These are phyloP conservation scores for Vigna nakashimae DNA, from an alignment of 306 rosid species.

Conservation along the genomic window DNA sequence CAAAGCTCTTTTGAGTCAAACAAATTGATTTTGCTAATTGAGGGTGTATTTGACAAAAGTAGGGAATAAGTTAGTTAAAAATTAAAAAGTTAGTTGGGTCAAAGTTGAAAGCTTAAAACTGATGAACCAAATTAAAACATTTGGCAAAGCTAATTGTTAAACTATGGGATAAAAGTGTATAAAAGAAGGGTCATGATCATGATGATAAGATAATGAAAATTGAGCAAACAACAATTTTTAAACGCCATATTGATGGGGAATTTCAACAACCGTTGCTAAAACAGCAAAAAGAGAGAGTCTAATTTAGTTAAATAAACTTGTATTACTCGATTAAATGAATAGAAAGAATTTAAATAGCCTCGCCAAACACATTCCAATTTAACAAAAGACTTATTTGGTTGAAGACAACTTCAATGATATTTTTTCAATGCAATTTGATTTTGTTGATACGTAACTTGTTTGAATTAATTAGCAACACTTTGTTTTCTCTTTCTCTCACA, in stretches of 20 bases:
- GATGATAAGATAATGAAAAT: background rate
- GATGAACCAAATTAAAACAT: background rate
- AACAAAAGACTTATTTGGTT: too few species aligned
- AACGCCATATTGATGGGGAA: background rate
- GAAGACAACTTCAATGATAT: background rate
- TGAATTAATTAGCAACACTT: background rate
- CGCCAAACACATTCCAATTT: background rate
- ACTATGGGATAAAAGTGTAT: background rate
- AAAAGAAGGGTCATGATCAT: background rate
- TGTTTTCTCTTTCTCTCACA: background rate
- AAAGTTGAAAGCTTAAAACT: background rate
- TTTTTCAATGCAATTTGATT: background rate
- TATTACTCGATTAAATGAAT: background rate
- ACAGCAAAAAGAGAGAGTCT: background rate
- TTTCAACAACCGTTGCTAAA: background rate
- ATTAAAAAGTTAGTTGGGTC: background rate
- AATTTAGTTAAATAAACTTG: background rate
- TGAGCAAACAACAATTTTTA: background rate
- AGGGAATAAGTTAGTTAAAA: background rate
- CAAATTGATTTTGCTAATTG: background rate
- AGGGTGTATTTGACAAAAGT: background rate
- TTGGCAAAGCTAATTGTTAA: background rate
- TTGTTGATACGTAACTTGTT: background rate
- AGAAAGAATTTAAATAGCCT: background rate
- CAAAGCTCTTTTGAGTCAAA: slow-evolving; percentile 4